A percentile compares a stretch with the other conserved stretches of the same genome.
phyloP scores from a whole-genome alignment of 352 stramenopile species.

The Phytophthora cactorum region DNA sequence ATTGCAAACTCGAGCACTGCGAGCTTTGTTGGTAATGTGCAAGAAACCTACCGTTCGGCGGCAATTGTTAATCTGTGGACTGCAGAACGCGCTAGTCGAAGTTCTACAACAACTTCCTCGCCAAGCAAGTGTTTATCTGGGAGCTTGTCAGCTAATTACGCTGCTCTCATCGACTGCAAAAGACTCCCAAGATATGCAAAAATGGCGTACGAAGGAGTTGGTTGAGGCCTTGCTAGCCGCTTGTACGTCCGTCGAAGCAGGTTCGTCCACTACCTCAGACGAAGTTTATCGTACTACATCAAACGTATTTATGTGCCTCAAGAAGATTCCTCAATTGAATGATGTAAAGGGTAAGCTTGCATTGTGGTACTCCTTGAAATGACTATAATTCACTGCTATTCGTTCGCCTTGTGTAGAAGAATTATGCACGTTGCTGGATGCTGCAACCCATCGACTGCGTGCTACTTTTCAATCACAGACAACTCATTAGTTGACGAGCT shows the following conservation, averaged over 20 bases:
- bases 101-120: slow-evolving; percentile 28
- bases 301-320: slow-evolving; percentile 10
- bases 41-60: slow-evolving; percentile 23
- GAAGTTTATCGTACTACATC: slow-evolving; percentile 11
- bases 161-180: slow-evolving; percentile 23
- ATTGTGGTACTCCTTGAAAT: no score
- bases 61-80: slow-evolving; percentile 32
- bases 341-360: slow-evolving; percentile 10
- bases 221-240: slow-evolving; percentile 20
- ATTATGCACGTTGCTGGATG: no score
- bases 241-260: slow-evolving; percentile 8
- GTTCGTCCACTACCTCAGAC: slow-evolving; percentile 2
- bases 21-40: slow-evolving; percentile 28
- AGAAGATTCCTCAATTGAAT: slow-evolving; percentile 2
- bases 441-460: no score
- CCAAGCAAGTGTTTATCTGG: slow-evolving; percentile 22
- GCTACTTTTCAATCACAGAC: no score
- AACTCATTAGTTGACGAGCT: no score
- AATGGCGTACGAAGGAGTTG: slow-evolving; percentile 19
- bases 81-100: slow-evolving; percentile 33
- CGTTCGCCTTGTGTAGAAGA: no score
- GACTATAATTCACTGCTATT: no score
- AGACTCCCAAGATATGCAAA: background rate
- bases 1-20: slow-evolving; percentile 32
- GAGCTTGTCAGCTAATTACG: slow-evolving; percentile 31